Evolutionary conservation across 2,329 filamentous ascomycete genomes (phyloP), one percentile per base, ranked within the genome.

Genomic region (Pseudocercospora fijiensis): DNA sequence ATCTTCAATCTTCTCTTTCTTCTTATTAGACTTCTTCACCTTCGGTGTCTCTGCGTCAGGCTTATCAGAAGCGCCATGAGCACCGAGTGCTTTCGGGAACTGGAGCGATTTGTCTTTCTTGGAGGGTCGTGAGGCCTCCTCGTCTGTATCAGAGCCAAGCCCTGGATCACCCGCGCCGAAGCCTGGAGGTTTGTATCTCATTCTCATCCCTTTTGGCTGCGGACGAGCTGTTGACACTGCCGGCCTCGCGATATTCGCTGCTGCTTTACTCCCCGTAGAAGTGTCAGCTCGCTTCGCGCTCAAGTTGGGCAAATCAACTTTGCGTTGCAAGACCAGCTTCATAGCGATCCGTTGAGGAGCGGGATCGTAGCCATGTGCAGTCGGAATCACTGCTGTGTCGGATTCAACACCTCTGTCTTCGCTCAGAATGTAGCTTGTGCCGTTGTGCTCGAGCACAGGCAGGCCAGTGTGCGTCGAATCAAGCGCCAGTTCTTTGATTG

Each of bases 161-260:
- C 77, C 82, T 28, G 74, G 75, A 28, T 77, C 77, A 26, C 80
- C 80, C 10, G 71, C 63, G 4, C 81, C 81, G 67, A 82, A 82
- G 13, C 90, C 90, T 51, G 89, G 84, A 0, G 90, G 89, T 60
- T 83, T 83, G 76, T 85, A 92, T 33, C 89, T 85, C 76, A 87
- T 84, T 71, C 83, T 86, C 60, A 93, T 78, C 6, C 86, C 88
- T 70, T 84, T 82, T 1, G 90, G 89, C 74, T 92, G 90, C 52
- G 84, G 80, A 64, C 88, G 84, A 56, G 86, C 80, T 1, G 82
- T 75, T 64, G 80, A 85, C 62, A 83, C 79, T 4, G 83, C 78
- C 2, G 82, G 78, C 55, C 81, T 79, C 22, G 79, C 81, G 24
- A 79, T 76, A 62, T 76, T 76, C 8, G 75, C 78, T 18, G 78